Base-by-base conservation (phyloP, 192 early-diverging fungal species). In the Mortierella alpina region DNA sequence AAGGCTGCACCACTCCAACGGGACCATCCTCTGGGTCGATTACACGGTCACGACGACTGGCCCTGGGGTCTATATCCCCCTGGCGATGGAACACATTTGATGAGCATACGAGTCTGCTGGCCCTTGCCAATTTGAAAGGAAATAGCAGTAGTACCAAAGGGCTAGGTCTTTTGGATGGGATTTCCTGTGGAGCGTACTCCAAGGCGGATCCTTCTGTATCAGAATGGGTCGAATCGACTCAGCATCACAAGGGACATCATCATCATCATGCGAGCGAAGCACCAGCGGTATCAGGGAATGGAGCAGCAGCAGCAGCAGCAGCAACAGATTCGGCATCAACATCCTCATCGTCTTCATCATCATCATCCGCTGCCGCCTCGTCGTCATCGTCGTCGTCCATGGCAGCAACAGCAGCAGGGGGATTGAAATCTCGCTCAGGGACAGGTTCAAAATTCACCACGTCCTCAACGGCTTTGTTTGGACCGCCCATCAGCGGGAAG, bases 1-100 rank as follows among this genome's bases (percentile, higher is more conserved):
- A 70, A 40, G 68, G 55, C 2, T 70, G 62, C 42, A 68, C 75
- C 17, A 70, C 75, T 40, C 59, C 74, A 8, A 48, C 72, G 39
- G 74, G 61, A 55, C 53, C 61, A 6, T 42, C 67, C 14, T 41
- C 75, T 15, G 69, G 76, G 14, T 44, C 60, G 5, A 70, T 79
- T 45, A 63, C 31, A 3, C 76, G 76, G 0, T 79, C 76, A 7
- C 60, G 47, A 61, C 61, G 76, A 12, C 20, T 62, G n/a, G 69
- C 76, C 3, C 53, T 79, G 0, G 76, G 68, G 15, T 70, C 76
- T 1, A 70, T 79, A 15, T 79, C 76, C 6, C 76, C 76, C 12
- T 71, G 76, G 68, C 76, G 68, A 41, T 79, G 76, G 76, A 79
- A 79, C 47, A 65, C 60, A 0, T 63, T 71, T 44, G 69, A 65